Percentiles rank a stretch among this genome's conserved stretches.
Evolutionary conservation across 2,329 filamentous ascomycete genomes (phyloP).

Genomic region (Albophoma yamanashiensis): DNA sequence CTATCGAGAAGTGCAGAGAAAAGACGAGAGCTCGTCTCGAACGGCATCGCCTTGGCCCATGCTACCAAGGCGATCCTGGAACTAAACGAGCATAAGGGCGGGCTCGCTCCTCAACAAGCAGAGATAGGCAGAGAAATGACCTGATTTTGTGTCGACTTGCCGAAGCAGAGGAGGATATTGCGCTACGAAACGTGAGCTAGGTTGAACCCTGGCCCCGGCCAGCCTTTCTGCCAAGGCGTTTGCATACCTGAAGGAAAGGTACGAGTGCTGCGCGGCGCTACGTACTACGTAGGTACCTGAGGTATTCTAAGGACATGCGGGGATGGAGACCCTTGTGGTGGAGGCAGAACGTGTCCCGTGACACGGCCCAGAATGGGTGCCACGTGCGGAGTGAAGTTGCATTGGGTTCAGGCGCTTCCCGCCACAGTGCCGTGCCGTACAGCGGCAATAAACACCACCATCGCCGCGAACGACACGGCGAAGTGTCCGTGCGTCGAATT

Average conservation of each 20-base stretch:
- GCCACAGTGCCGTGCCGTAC: background rate
- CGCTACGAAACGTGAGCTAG: background rate
- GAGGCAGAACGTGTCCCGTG: background rate
- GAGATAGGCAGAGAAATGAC: background rate
- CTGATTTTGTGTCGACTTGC: background rate
- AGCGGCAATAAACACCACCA: background rate
- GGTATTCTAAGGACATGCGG: background rate
- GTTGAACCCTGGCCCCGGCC: background rate
- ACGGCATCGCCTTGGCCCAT: background rate
- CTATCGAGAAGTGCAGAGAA: background rate
- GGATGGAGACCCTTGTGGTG: background rate
- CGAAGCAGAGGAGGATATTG: background rate
- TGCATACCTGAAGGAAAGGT: background rate
- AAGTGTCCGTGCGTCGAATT: background rate
- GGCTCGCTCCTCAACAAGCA: background rate
- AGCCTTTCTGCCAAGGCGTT: background rate
- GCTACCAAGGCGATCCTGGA: background rate
- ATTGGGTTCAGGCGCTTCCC: background rate
- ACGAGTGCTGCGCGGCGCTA: no score
- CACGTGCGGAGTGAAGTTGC: background rate
- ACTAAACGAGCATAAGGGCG: background rate
- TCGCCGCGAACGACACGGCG: background rate
- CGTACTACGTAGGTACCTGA: no score
- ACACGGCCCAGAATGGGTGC: background rate
- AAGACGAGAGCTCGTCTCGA: background rate